Evolutionary conservation across 768 basidiomycete species (phyloP).

Genomic region (Termitomyces sp.): DNA sequence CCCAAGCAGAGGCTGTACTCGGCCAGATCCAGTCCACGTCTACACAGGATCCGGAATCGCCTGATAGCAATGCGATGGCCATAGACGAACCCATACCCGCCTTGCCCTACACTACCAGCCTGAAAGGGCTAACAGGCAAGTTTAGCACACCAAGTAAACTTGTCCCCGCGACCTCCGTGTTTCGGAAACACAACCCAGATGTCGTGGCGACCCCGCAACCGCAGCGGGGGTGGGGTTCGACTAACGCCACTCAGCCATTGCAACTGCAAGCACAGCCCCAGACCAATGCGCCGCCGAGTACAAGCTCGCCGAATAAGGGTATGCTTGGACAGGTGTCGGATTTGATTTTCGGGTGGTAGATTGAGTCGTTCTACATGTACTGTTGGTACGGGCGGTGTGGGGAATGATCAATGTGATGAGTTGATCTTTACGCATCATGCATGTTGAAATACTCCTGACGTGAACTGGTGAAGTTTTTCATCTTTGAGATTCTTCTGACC

Average conservation of each 20-base stretch:
- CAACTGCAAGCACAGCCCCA: constrained; percentile 13
- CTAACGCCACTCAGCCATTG: constrained; percentile 4
- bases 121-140: constrained; percentile 28
- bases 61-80: constrained; percentile 36
- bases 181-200: constrained; percentile 41
- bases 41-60: constrained; percentile 19
- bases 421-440: too few species aligned
- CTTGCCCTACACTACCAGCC: constrained; percentile 8
- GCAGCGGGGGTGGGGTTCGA: constrained; percentile 20
- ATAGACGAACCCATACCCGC: constrained; percentile 36
- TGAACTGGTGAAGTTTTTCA: too few species aligned
- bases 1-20: constrained; percentile 52
- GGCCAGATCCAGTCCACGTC: constrained; percentile 30
- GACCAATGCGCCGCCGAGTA: constrained; percentile 11
- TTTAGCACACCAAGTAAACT: constrained; percentile 72
- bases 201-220: constrained; percentile 23
- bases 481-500: too few species aligned
- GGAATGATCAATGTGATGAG: too few species aligned
- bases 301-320: constrained; percentile 44
- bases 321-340: constrained; percentile 75
- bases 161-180: constrained; percentile 70
- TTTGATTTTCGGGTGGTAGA: constrained; percentile 79
- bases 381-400: too few species aligned
- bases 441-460: too few species aligned
- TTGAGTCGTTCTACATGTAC: background rate